Base-by-base conservation (phyloP, 2,329 filamentous ascomycete species). In the Pseudogymnoascus sp. region DNA sequence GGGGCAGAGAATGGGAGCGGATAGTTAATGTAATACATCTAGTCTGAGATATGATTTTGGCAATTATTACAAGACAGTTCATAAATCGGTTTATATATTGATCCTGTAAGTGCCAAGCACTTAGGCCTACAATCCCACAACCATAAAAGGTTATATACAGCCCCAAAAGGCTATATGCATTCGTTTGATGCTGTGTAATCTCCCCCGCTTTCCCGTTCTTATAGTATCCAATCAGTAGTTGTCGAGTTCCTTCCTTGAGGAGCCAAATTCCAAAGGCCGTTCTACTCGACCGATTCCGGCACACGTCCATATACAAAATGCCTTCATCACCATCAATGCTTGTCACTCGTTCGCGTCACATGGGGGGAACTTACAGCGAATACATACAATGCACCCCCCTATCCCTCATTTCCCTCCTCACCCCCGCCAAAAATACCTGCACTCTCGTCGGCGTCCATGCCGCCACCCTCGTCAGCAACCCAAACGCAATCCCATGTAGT, bases 401-500 rank as follows among this genome's bases (percentile, higher is more conserved):
- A 61, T 74, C 70, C 41, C 65, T 66, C 58, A 75, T 61, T 60
- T 75, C 74, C 57, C 61, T 68, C 37, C 71, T 70, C 6, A 74
- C 73, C 5, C 70, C 68, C 2, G 68, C 69, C 22, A 74, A 61
- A n/a, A 76, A 70, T 5, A 73, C 64, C 61, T 75, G 69, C 7
- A 74, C 71, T 35, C 72, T 66, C 16, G 66, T 66, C 38, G 71
- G 68, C 0, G 63, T 67, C 71, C 72, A 74, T 8, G 71, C 73
- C n/a, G 74, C 68, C 36, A 71, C 61, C 6, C 72, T 68, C 1
- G 72, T 74, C 63, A 75, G 72, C 5, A 73, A 64, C 12, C 70
- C 72, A 41, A 37, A 60, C 11, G 39, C 36, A 43, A 62, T 62
- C 25, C 60, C 60, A 41, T 62, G 57, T 61, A 71, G 4, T 61